Percentiles rank a stretch among this genome's conserved stretches.
Conservation (phyloP, 768 basidiomycete genomes). For the Phylloporus scabripes region DNA sequence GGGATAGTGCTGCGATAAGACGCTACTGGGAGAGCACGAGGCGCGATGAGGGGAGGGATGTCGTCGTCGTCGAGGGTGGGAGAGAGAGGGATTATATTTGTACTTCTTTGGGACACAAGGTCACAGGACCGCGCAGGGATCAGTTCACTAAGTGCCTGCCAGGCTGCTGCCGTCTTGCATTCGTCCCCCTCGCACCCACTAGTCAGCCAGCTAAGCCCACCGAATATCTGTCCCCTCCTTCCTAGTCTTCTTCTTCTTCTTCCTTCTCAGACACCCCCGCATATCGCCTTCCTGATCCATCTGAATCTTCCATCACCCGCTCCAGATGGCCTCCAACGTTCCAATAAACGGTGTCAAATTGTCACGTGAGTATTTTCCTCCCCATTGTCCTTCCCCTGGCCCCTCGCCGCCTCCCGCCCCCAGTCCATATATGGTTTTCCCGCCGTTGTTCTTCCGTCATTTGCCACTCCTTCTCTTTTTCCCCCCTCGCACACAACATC, state of each 20-base stretch:
- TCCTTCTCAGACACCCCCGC: not conserved
- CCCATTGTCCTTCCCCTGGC: slow-evolving; percentile 13
- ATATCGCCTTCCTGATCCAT: slow-evolving; percentile 14
- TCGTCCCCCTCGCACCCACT: slow-evolving; percentile 6
- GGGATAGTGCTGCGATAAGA: slow-evolving; percentile 4
- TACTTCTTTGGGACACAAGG: slow-evolving; percentile 31
- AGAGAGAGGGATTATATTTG: slow-evolving; percentile 12
- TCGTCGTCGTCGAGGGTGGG: not conserved
- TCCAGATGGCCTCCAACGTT: slow-evolving; percentile 63
- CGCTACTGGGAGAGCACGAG: no score
- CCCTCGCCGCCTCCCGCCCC: slow-evolving; percentile 11
- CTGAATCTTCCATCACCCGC: slow-evolving; percentile 7
- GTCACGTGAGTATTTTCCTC: slow-evolving; percentile 55
- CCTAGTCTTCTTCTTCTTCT: not conserved
- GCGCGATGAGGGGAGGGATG: no score
- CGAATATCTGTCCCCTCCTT: not conserved
- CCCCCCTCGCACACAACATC: slow-evolving; percentile 20
- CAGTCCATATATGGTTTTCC: slow-evolving; percentile 28
- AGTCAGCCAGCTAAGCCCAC: slow-evolving; percentile 4
- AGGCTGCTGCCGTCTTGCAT: slow-evolving; percentile 18
- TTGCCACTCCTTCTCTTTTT: slow-evolving; percentile 33
- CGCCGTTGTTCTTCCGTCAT: slow-evolving; percentile 22
- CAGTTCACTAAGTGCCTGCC: slow-evolving; percentile 16
- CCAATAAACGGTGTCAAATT: slow-evolving; percentile 88
- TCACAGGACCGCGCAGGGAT: slow-evolving; percentile 27